These are phyloP conservation scores for Boletus patriciae DNA, from an alignment of 768 basidiomycete species.

Conservation along the genomic window DNA sequence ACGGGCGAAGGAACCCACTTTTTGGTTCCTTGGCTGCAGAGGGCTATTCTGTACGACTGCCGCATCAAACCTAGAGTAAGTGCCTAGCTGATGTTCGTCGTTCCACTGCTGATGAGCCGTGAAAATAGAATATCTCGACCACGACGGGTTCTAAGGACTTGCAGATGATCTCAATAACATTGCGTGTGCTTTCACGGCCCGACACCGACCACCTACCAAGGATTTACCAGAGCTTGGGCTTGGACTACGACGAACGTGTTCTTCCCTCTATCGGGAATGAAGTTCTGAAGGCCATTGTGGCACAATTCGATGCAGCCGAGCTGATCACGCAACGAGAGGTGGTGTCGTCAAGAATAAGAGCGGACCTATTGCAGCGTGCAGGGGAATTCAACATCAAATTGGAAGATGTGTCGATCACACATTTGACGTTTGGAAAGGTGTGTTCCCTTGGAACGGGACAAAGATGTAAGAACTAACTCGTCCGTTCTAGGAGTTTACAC, in stretches of 20 bases:
- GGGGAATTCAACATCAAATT: constrained; percentile 94
- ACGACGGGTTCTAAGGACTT: constrained; percentile 98
- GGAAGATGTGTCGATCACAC: constrained; percentile 97
- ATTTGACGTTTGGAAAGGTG: constrained; percentile 85
- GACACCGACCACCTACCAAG: constrained; percentile 84
- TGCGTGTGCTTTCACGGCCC: constrained; percentile 93
- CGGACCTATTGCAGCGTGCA: constrained; percentile 89
- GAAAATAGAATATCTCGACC: constrained; percentile 87
- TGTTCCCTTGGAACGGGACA: constrained; percentile 12
- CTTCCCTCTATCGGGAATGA: constrained; percentile 97
- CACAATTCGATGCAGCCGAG: constrained; percentile 97
- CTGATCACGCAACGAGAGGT: constrained; percentile 97
- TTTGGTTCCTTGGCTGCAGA: constrained; percentile 92
- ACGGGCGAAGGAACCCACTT: constrained; percentile 94
- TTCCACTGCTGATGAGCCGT: constrained; percentile 2
- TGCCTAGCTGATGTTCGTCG: constrained; percentile 3
- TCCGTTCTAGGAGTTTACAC: constrained; percentile 74
- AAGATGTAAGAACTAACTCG: constrained; percentile 4
- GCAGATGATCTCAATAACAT: constrained; percentile 97
- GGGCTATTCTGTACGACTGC: constrained; percentile 96
- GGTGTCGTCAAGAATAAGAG: constrained; percentile 89
- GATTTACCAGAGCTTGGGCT: constrained; percentile 92
- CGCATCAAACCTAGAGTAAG: constrained; percentile 92
- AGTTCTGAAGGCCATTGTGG: constrained; percentile 96
- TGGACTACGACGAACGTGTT: constrained; percentile 98